A percentile compares a stretch with the other conserved stretches of the same genome.
Conservation (phyloP, 306 rosid genomes). For the Myrica gale region DNA sequence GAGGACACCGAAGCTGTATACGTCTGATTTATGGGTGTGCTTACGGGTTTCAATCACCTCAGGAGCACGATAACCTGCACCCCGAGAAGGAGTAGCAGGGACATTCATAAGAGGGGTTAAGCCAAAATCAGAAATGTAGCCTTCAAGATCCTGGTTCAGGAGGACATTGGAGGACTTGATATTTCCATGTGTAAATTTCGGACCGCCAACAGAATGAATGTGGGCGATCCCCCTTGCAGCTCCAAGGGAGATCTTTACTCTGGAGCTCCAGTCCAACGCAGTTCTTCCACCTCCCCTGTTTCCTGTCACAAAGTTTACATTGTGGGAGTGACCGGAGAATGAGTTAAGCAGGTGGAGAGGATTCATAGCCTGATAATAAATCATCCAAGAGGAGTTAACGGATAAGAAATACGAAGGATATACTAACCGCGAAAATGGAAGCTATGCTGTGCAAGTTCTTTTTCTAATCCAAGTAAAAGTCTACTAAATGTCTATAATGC, state of each 20-base stretch:
- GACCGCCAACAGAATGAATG: constrained; percentile 78
- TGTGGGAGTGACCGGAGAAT: constrained; percentile 10
- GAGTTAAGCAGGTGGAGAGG: background rate
- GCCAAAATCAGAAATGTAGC: constrained; percentile 87
- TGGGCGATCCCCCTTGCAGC: constrained; percentile 82
- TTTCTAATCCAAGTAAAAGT: background rate
- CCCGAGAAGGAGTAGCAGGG: constrained; percentile 69
- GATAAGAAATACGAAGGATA: background rate
- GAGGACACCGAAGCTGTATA: constrained; percentile 88
- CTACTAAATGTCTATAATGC: background rate
- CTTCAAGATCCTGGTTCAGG: constrained; percentile 68
- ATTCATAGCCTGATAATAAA: background rate
- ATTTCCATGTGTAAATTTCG: constrained; percentile 82
- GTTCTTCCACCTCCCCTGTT: constrained; percentile 64
- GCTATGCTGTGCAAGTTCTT: background rate
- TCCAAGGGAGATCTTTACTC: constrained; percentile 73
- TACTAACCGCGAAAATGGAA: no score
- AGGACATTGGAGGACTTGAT: constrained; percentile 88
- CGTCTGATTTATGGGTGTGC: constrained; percentile 90
- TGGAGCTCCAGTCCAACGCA: constrained; percentile 76
- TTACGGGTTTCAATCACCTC: constrained; percentile 88
- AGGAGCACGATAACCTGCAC: constrained; percentile 91
- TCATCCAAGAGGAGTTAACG: background rate
- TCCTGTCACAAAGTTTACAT: constrained; percentile 47
- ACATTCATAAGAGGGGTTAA: constrained; percentile 77